phyloP scores from a whole-genome alignment of 1,139 yeast genomes.

The Suhomyces bolitotheri region DNA sequence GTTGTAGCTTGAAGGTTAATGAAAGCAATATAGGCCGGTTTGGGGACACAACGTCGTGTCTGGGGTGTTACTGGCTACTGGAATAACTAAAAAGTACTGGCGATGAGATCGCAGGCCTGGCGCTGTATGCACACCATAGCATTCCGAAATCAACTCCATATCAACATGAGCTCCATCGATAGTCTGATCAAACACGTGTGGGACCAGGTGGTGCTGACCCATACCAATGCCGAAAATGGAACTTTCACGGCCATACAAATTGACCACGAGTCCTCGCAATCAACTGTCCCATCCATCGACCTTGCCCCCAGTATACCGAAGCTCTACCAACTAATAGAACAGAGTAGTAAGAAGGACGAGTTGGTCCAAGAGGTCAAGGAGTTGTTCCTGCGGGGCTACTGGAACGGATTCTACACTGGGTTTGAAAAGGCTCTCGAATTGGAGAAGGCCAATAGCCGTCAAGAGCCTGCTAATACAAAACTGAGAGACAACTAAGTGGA shows the following conservation, averaged over 20 bases:
- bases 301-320: constrained; percentile 7
- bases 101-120: too few species aligned
- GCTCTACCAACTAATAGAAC: constrained; percentile 5
- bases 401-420: constrained; percentile 37
- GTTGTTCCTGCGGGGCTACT: constrained; percentile 31
- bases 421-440: constrained; percentile 1
- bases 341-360: constrained; percentile 11
- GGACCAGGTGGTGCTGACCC: neutral
- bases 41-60: too few species aligned
- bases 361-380: constrained; percentile 27
- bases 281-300: constrained; percentile 1
- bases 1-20: too few species aligned
- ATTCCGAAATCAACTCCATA: too few species aligned
- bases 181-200: neutral
- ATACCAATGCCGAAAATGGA: constrained; percentile 13
- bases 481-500: neutral
- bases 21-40: too few species aligned
- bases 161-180: neutral
- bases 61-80: too few species aligned
- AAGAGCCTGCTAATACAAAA: too few species aligned
- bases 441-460: too few species aligned
- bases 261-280: neutral
- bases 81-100: too few species aligned
- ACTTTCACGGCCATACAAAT: neutral
- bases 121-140: too few species aligned